A percentile compares a stretch with the other conserved stretches of the same genome.
Conservation (phyloP, 2,329 filamentous ascomycete genomes). For the Emergomyces orientalis region DNA sequence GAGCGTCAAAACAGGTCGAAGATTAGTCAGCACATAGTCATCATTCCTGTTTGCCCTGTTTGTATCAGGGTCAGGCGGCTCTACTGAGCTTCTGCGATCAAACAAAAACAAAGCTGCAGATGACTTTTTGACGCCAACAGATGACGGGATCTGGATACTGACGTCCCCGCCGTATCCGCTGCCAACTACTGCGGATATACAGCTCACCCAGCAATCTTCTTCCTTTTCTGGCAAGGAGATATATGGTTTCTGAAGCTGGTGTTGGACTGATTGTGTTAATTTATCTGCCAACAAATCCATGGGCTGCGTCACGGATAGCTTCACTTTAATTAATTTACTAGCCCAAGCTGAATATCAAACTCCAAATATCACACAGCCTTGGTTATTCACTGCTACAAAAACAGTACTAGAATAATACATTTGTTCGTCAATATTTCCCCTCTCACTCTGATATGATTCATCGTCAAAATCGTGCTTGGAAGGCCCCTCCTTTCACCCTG, state of each 20-base stretch:
- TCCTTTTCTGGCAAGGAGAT: neutral
- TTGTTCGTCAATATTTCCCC: neutral
- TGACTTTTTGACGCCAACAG: slow-evolving; percentile 1
- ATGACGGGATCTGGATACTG: neutral
- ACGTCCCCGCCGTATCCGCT: neutral
- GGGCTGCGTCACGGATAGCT: neutral
- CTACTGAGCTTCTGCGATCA: neutral
- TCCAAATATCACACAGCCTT: neutral
- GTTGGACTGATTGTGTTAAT: neutral
- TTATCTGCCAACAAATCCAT: neutral
- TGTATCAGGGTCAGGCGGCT: neutral
- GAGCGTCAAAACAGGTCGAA: neutral
- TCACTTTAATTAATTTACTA: neutral
- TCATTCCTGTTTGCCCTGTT: neutral
- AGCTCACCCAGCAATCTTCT: neutral
- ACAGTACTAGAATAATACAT: neutral
- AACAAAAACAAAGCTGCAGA: neutral
- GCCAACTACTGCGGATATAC: neutral
- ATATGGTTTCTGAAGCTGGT: neutral
- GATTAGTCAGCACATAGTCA: neutral
- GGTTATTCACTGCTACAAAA: neutral
- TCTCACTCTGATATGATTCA: slow-evolving; percentile 5
- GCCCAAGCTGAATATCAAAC: neutral
- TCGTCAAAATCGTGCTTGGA: neutral
- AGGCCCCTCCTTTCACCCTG: neutral